phyloP scores from a whole-genome alignment of 345 rosid genomes.

The Sisymbrium altissimum region DNA sequence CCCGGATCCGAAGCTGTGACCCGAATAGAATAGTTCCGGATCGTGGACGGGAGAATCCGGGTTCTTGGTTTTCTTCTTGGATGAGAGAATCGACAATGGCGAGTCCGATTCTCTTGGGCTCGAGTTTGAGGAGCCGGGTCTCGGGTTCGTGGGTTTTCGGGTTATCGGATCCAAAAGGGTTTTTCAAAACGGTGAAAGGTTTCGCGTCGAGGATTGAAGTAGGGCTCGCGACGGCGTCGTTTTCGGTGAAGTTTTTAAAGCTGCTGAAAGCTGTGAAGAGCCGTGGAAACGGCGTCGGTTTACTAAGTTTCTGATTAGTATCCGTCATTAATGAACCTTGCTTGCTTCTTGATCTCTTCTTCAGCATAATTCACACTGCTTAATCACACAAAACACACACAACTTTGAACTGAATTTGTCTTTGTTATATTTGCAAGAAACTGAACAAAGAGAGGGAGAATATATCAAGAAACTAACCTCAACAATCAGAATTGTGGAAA shows the following conservation, averaged over 20 bases:
- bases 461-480: background rate
- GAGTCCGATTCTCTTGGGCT: conserved; percentile 58
- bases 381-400: background rate
- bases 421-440: background rate
- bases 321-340: conserved; percentile 51
- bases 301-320: conserved; percentile 41
- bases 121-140: conserved; percentile 50
- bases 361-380: conserved; percentile 33
- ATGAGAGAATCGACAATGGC: conserved; percentile 63
- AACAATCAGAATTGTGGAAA: background rate
- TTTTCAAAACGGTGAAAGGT: conserved; percentile 60
- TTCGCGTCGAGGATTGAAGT: conserved; percentile 84
- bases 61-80: conserved; percentile 35
- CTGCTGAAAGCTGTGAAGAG: conserved; percentile 53
- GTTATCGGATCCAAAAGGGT: conserved; percentile 56
- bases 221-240: conserved; percentile 65
- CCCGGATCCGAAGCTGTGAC: conserved; percentile 75
- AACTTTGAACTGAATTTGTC: background rate
- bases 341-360: conserved; percentile 47
- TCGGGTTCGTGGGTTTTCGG: conserved; percentile 40
- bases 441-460: background rate
- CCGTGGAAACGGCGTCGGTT: conserved; percentile 58
- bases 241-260: conserved; percentile 48
- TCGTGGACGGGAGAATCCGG: conserved; percentile 44
- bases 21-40: conserved; percentile 65